phyloP scores from a whole-genome alignment of 2,329 filamentous ascomycete genomes.

The Penicillium sp. region DNA sequence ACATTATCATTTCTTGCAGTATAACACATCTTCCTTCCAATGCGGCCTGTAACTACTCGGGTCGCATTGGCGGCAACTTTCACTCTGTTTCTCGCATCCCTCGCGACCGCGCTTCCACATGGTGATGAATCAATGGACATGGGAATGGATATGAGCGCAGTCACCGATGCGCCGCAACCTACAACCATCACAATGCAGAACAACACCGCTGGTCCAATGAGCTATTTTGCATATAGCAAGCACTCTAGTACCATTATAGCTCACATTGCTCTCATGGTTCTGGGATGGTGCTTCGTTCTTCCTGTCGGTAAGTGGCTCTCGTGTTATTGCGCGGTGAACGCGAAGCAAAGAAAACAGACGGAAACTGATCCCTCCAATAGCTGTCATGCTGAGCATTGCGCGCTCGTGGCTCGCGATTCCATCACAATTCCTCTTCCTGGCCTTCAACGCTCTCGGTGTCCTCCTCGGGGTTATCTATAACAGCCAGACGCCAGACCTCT shows the following conservation, averaged over 20 bases:
- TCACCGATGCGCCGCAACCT: conserved; percentile 15
- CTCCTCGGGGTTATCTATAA: conserved; percentile 72
- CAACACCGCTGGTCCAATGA: conserved; percentile 37
- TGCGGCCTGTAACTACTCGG: conserved; percentile 28
- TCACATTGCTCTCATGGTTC: conserved; percentile 69
- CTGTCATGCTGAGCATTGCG: conserved; percentile 81
- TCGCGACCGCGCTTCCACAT: conserved; percentile 36
- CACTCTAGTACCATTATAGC: conserved; percentile 57
- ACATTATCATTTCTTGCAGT: background rate
- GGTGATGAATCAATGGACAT: conserved; percentile 34
- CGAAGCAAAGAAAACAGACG: background rate
- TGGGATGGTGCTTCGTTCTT: conserved; percentile 71
- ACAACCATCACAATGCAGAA: conserved; percentile 15
- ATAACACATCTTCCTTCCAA: conserved; percentile 12
- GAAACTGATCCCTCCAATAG: conserved; percentile 45
- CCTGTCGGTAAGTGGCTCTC: conserved; percentile 61
- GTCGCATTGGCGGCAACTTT: conserved; percentile 30
- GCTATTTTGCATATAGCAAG: conserved; percentile 46
- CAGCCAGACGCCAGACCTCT: conserved; percentile 77
- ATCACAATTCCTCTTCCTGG: conserved; percentile 67
- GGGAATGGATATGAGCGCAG: conserved; percentile 25
- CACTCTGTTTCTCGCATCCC: conserved; percentile 25
- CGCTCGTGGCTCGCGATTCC: conserved; percentile 71
- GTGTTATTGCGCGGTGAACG: background rate
- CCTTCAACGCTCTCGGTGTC: conserved; percentile 63